These are phyloP conservation scores for Didymosphaeria variabile DNA, from an alignment of 2,329 filamentous ascomycete species.

Conservation along the genomic window DNA sequence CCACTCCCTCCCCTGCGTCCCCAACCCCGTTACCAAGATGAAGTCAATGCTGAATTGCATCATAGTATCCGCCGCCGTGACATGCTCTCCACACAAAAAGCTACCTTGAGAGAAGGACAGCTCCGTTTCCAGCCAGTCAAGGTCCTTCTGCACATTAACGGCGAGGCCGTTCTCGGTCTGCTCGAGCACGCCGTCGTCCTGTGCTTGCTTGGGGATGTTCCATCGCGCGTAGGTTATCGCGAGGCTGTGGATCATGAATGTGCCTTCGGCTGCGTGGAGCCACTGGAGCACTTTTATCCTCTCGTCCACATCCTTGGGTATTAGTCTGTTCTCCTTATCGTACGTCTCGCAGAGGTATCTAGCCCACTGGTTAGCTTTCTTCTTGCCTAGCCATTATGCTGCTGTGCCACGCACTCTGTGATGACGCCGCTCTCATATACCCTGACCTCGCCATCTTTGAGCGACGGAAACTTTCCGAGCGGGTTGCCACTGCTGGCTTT, in stretches of 20 bases:
- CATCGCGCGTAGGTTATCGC: slow-evolving; percentile 57
- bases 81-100: slow-evolving; percentile 53
- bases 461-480: slow-evolving; percentile 57
- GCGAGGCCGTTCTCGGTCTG: slow-evolving; percentile 51
- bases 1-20: slow-evolving; percentile 43
- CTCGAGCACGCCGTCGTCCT: slow-evolving; percentile 37
- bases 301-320: slow-evolving; percentile 46
- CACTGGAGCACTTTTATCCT: slow-evolving; percentile 54
- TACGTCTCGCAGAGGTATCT: slow-evolving; percentile 60
- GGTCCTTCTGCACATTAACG: slow-evolving; percentile 56
- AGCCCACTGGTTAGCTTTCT: not conserved
- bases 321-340: slow-evolving; percentile 49
- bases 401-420: slow-evolving; percentile 49
- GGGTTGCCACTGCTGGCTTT: slow-evolving; percentile 52
- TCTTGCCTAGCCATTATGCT: no score
- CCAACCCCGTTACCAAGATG: slow-evolving; percentile 51
- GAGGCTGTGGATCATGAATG: slow-evolving; percentile 56
- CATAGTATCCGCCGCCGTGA: slow-evolving; percentile 58
- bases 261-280: slow-evolving; percentile 59
- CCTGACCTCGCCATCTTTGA: slow-evolving; percentile 54
- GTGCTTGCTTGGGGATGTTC: slow-evolving; percentile 47
- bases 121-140: slow-evolving; percentile 57
- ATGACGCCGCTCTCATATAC: slow-evolving; percentile 59
- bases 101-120: slow-evolving; percentile 48
- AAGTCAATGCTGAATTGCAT: slow-evolving; percentile 55